Conservation (phyloP, 345 rosid species). For the Clarkia xantiana region DNA sequence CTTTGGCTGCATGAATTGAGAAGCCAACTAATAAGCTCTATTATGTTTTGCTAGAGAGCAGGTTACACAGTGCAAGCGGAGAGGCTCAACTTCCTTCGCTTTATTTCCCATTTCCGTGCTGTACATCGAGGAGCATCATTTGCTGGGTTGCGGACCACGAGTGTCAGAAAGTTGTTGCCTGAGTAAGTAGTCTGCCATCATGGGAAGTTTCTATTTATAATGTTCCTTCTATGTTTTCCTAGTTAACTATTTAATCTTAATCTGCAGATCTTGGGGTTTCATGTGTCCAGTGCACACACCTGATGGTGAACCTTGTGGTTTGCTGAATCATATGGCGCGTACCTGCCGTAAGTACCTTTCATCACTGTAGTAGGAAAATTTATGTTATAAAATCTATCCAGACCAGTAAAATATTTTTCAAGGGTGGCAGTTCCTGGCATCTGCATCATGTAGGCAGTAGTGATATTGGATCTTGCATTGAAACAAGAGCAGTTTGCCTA, state of each 20-base stretch:
- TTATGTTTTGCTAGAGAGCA: neutral
- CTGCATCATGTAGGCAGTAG: no score
- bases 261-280: constrained; percentile 89
- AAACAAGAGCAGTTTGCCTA: no score
- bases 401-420: no score
- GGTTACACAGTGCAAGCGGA: constrained; percentile 95
- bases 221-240: neutral
- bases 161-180: constrained; percentile 89
- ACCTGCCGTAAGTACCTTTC: constrained; percentile 43
- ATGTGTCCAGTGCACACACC: constrained; percentile 99
- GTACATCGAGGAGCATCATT: constrained; percentile 96
- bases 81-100: constrained; percentile 85
- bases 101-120: constrained; percentile 81
- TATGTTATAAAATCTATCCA: no score
- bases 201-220: neutral
- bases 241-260: neutral
- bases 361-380: neutral
- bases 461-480: no score
- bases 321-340: constrained; percentile 86
- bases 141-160: constrained; percentile 94
- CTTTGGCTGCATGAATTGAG: no score
- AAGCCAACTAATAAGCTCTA: no score
- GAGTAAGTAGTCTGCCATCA: constrained; percentile 37
- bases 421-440: no score
- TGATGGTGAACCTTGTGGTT: constrained; percentile 97